Base-by-base conservation (phyloP, 2,329 filamentous ascomycete species). In the Diaporthe velutina region DNA sequence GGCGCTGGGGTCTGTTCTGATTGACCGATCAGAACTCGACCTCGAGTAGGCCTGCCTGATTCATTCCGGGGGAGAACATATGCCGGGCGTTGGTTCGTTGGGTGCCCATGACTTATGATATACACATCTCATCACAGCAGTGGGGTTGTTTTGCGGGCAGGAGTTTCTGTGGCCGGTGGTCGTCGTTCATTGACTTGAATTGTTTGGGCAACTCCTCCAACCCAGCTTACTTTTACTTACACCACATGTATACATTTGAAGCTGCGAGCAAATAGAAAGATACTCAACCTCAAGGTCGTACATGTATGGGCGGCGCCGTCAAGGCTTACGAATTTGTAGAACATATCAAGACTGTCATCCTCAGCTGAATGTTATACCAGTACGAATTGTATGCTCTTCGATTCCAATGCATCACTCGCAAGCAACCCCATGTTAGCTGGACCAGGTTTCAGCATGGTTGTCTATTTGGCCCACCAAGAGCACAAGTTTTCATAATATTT, bases 1-100 rank as follows among this genome's bases (percentile, higher is more conserved):
- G 76, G 12, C 73, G 75, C 35, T 76, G 75, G 75, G 75, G 75
- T 13, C 42, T 76, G 40, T 76, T 76, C 30, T 76, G 25, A 38
- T 19, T 35, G 52, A 6, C 19, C 50, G 42, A 30, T 57, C 45
- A 45, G 52, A 5, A 48, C 12, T 35, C 2, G 42, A 35, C 19
- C 42, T 40, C 15, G 33, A 40, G 45, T n/a, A 54, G 45, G 48
- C 33, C n/a, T 40, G 30, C 19, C 61, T 5, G 28, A 13, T 10
- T n/a, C 45, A 1, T 50, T 38, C 42, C 15, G 19, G 22, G 61
- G 42, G 19, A 9, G 28, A 48, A 35, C 25, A 42, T 22, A 25
- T 35, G 61, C 42, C 42, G 54, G 64, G 64, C 48, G 64, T 54
- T 68, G 48, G 48, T 52, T 40, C 48, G 64, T 54, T 68, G 64